Percentiles rank a stretch among this genome's conserved stretches.
These are phyloP conservation scores for Auricularia sp. DNA, from an alignment of 768 basidiomycete species.

Conservation along the genomic window DNA sequence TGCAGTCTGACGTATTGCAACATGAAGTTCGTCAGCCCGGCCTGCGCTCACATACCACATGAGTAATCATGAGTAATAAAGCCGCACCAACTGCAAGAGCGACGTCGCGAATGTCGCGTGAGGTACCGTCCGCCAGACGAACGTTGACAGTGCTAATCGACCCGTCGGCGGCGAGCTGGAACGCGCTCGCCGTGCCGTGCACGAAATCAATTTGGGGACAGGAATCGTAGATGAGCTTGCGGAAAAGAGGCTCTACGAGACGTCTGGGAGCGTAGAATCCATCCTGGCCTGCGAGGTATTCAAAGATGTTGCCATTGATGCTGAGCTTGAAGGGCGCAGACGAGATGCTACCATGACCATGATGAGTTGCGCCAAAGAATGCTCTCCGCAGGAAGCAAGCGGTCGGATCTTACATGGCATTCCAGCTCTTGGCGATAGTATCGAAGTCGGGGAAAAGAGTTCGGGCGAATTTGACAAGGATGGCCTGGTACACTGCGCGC, in stretches of 20 bases:
- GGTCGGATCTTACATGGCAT: not conserved
- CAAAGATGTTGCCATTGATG: constrained; percentile 6
- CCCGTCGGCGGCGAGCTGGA: constrained; percentile 2
- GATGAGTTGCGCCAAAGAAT: not conserved
- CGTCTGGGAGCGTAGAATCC: constrained; percentile 15
- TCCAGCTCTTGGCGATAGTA: not conserved
- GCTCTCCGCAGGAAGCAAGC: not conserved
- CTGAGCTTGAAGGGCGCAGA: not conserved
- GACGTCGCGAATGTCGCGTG: constrained; percentile 3
- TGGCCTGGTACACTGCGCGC: not conserved
- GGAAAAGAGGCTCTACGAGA: constrained; percentile 21
- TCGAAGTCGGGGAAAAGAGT: not conserved
- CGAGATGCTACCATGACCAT: not conserved
- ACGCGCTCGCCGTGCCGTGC: constrained; percentile 19
- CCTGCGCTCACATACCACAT: not conserved
- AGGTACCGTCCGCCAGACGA: constrained; percentile 9
- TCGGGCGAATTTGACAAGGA: not conserved
- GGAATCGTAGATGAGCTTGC: constrained; percentile 17
- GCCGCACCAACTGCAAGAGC: constrained; percentile 16
- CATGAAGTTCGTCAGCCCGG: not conserved
- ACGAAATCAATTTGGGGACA: constrained; percentile 15
- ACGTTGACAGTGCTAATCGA: constrained; percentile 5
- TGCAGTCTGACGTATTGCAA: constrained; percentile 17
- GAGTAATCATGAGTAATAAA: not conserved
- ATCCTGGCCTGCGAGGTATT: constrained; percentile 11